Conservation (phyloP, 345 rosid genomes). For the Gynandropsis gynandra region DNA sequence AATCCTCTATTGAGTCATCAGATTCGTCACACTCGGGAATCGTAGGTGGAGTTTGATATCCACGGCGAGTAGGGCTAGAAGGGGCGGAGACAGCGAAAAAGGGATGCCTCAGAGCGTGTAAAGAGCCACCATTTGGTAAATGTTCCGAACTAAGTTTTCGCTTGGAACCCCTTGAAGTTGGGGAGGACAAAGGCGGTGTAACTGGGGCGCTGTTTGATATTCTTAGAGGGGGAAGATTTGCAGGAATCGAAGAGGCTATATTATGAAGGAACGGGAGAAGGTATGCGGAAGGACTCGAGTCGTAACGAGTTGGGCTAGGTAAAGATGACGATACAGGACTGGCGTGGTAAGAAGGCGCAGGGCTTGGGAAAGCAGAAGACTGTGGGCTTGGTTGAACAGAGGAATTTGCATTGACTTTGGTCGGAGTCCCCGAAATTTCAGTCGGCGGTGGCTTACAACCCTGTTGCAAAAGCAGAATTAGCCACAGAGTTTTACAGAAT, state of each 20-base stretch:
- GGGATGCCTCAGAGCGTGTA: conserved; percentile 31
- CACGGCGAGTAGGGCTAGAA: conserved; percentile 80
- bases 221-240: conserved; percentile 71
- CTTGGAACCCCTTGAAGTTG: conserved; percentile 61
- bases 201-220: conserved; percentile 96
- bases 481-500: not conserved
- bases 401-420: conserved; percentile 57
- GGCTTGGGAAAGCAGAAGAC: conserved; percentile 69
- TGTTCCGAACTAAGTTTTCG: conserved; percentile 59
- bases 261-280: conserved; percentile 74
- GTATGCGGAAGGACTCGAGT: conserved; percentile 42
- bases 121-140: conserved; percentile 39
- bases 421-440: conserved; percentile 38
- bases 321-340: conserved; percentile 80
- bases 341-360: conserved; percentile 64
- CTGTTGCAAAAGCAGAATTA: conserved; percentile 34
- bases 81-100: conserved; percentile 86
- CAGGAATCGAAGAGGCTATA: conserved; percentile 46
- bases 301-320: conserved; percentile 72
- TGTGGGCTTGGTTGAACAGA: conserved; percentile 79
- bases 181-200: conserved; percentile 95
- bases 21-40: conserved; percentile 96
- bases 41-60: conserved; percentile 64
- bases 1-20: conserved; percentile 69
- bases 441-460: conserved; percentile 59